These are phyloP conservation scores for Diaporthe eres DNA, from an alignment of 2,329 filamentous ascomycete species.

Conservation along the genomic window DNA sequence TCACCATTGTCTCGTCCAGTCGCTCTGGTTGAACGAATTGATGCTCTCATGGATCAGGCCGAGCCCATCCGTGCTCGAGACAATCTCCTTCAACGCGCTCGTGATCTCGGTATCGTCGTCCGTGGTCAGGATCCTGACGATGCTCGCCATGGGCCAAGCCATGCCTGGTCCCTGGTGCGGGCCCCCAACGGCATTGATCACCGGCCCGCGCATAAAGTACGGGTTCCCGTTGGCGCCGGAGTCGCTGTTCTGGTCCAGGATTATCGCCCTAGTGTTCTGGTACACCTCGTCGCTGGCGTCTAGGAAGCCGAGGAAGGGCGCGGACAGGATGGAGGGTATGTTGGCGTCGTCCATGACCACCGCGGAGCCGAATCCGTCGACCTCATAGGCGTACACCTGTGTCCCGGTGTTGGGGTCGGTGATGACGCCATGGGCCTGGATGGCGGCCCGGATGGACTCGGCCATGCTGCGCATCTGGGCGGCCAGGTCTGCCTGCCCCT, in stretches of 20 bases:
- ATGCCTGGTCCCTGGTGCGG: slow-evolving; percentile 73
- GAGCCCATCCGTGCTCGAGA: slow-evolving; percentile 79
- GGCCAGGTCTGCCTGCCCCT: slow-evolving; percentile 63
- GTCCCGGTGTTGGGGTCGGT: slow-evolving; percentile 35
- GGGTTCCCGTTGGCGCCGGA: slow-evolving; percentile 74
- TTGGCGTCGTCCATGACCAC: slow-evolving; percentile 78
- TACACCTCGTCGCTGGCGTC: slow-evolving; percentile 74
- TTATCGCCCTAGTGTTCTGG: slow-evolving; percentile 80
- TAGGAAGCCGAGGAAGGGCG: slow-evolving; percentile 73
- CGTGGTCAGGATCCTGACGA: slow-evolving; percentile 84
- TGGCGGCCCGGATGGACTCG: slow-evolving; percentile 58
- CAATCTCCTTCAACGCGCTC: slow-evolving; percentile 71
- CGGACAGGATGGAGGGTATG: slow-evolving; percentile 72
- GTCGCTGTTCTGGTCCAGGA: slow-evolving; percentile 60
- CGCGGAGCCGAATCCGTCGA: slow-evolving; percentile 76
- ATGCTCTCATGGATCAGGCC: slow-evolving; percentile 88
- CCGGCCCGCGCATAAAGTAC: slow-evolving; percentile 71
- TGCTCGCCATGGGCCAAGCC: slow-evolving; percentile 90
- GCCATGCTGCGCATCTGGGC: slow-evolving; percentile 71
- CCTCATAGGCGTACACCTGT: slow-evolving; percentile 76
- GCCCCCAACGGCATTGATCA: slow-evolving; percentile 66
- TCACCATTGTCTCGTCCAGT: slow-evolving; percentile 62
- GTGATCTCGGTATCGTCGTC: slow-evolving; percentile 82
- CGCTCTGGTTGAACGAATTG: slow-evolving; percentile 70
- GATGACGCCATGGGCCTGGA: slow-evolving; percentile 64